Conservation (phyloP, 176 grass and related monocot genomes). For the Rhynchospora pubera region DNA sequence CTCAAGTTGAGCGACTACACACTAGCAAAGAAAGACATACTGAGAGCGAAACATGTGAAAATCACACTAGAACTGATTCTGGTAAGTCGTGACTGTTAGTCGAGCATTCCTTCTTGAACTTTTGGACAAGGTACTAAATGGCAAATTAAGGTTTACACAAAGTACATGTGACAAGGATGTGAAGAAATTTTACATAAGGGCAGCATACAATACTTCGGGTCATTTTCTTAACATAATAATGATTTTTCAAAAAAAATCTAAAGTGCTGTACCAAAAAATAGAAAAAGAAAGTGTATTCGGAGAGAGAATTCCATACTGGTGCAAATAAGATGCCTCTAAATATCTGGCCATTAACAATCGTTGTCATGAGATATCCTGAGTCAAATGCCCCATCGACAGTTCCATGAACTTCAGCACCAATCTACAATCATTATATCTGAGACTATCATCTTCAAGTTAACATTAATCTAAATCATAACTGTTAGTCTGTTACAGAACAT, state of each 20-base stretch:
- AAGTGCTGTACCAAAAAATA: not conserved
- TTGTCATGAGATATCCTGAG: slow-evolving; percentile 87
- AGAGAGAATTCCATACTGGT: slow-evolving; percentile 51
- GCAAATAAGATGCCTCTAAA: slow-evolving; percentile 84
- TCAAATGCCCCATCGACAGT: slow-evolving; percentile 84
- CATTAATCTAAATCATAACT: not conserved
- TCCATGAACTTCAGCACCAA: slow-evolving; percentile 76
- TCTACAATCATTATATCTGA: slow-evolving; percentile 30
- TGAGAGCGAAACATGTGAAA: not conserved
- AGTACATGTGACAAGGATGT: not conserved
- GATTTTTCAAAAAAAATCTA: not conserved
- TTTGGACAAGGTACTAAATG: no score
- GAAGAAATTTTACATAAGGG: not conserved
- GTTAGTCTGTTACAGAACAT: not conserved
- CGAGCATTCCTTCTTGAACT: no score
- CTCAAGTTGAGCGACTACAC: not conserved
- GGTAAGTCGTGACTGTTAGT: no score
- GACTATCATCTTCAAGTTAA: not conserved
- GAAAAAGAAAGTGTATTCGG: not conserved
- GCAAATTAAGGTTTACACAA: not conserved
- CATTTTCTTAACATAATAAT: no score
- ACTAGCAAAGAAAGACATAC: not conserved
- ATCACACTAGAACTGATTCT: no score
- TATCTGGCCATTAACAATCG: slow-evolving; percentile 77
- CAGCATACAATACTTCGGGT: not conserved